Evolutionary conservation across 371 early-diverging fungal genomes (phyloP).

Genomic region (Enterocytospora artemiae): DNA sequence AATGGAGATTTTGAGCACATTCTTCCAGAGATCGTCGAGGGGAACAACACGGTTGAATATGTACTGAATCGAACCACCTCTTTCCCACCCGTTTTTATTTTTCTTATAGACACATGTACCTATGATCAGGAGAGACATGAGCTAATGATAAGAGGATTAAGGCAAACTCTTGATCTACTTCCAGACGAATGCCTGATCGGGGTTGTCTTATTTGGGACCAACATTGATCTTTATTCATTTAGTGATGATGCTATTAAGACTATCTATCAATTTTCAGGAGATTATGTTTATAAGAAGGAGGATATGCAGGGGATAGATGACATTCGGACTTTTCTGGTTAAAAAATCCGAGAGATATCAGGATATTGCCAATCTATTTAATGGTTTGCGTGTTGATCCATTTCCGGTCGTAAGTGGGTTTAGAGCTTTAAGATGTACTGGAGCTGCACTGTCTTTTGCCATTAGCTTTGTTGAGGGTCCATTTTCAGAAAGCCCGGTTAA

Average conservation of each 20-base stretch:
- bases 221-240: slow-evolving; percentile 62
- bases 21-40: slow-evolving; percentile 82
- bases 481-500: slow-evolving; percentile 68
- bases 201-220: slow-evolving; percentile 90
- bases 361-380: slow-evolving; percentile 79
- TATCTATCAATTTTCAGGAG: slow-evolving; percentile 88
- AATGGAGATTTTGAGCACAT: slow-evolving; percentile 76
- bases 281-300: slow-evolving; percentile 80
- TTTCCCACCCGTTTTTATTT: slow-evolving; percentile 83
- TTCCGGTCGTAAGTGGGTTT: slow-evolving; percentile 82
- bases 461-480: slow-evolving; percentile 72
- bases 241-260: slow-evolving; percentile 75
- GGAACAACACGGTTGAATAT: slow-evolving; percentile 91
- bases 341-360: slow-evolving; percentile 70
- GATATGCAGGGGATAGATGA: slow-evolving; percentile 15
- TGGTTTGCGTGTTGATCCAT: slow-evolving; percentile 89
- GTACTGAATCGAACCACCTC: slow-evolving; percentile 66
- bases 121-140: slow-evolving; percentile 78
- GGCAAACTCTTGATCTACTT: slow-evolving; percentile 72
- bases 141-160: slow-evolving; percentile 79
- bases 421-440: slow-evolving; percentile 92
- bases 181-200: slow-evolving; percentile 86
- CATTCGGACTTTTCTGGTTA: slow-evolving; percentile 61
- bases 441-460: slow-evolving; percentile 84
- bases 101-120: slow-evolving; percentile 87